Base-by-base conservation (phyloP, 768 basidiomycete species). In the Collybiopsis luxurians region DNA sequence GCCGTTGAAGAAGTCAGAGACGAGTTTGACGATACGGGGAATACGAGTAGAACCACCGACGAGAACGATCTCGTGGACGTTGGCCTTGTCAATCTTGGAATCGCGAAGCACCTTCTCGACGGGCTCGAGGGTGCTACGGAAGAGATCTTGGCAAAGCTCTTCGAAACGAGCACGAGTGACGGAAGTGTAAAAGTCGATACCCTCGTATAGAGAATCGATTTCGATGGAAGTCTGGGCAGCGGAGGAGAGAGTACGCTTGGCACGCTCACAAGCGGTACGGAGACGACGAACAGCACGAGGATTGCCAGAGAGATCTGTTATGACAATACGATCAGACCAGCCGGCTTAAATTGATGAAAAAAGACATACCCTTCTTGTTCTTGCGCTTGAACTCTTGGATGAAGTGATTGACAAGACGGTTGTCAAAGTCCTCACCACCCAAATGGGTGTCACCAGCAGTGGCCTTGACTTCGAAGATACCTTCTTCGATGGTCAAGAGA, bases 41-140 rank as follows among this genome's bases (percentile, higher is more conserved):
- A 90, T 90, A 71, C 84, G 81, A 57, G 85, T 86, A 27, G 85
- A 88, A 51, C 86, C 86, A 66, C 86, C 86, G 60, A 57, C 77
- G 68, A 81, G 79, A 68, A 81, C 78, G 65, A 78, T 78, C 62
- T 78, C 79, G 19, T 52, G 56, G 0, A 57, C 56, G 26, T 57
- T 61, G 79, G 73, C 54, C 57, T 67, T 69, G 66, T 70, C 73
- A 59, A 82, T 79, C 72, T 79, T 78, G 63, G 79, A 75, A 68
- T 80, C 79, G 48, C 75, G 72, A 63, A 80, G 73, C 59, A 79
- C 78, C 71, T 79, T 79, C 75, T 80, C 78, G 66, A 80, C 76
- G 56, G 79, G 68, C 40, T 79, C 75, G 60, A 78, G 62, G 26
- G 73, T 75, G 45, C 54, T 47, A 11, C 54, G 43, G 54, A 55